These are phyloP conservation scores for Bruguiera parviflora DNA, from an alignment of 345 rosid genomes.

Conservation along the genomic window DNA sequence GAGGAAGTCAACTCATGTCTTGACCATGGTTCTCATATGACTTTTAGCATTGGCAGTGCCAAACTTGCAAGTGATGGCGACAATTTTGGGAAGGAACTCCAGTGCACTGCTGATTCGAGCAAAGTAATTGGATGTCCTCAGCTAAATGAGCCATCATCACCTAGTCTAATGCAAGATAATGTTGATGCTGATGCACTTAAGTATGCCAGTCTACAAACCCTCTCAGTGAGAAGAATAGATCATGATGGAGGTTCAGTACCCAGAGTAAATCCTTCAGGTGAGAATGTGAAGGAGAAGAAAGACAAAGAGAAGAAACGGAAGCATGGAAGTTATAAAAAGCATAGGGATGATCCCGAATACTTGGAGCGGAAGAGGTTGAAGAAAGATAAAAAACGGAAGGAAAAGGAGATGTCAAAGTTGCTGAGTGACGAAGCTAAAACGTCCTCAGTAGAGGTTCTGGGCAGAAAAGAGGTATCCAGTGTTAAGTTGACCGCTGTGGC, in stretches of 20 bases:
- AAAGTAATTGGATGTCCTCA: conserved; percentile 42
- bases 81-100: conserved; percentile 74
- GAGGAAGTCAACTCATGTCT: conserved; percentile 93
- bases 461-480: conserved; percentile 23
- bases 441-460: conserved; percentile 24
- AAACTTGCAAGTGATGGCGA: conserved; percentile 65
- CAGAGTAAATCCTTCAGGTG: conserved; percentile 21
- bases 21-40: conserved; percentile 78
- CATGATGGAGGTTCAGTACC: conserved; percentile 31
- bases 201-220: conserved; percentile 61
- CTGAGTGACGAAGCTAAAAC: conserved; percentile 35
- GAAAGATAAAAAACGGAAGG: conserved; percentile 80
- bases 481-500: conserved; percentile 21
- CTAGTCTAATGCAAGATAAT: conserved; percentile 41
- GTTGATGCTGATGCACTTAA: conserved; percentile 49
- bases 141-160: conserved; percentile 38
- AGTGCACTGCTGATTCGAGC: conserved; percentile 95
- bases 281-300: conserved; percentile 50
- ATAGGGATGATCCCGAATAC: conserved; percentile 55
- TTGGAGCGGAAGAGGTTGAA: conserved; percentile 69
- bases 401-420: conserved; percentile 71
- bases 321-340: conserved; percentile 38
- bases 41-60: conserved; percentile 94
- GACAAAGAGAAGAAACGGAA: conserved; percentile 67
- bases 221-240: conserved; percentile 39